phyloP scores from a whole-genome alignment of 2,329 filamentous ascomycete genomes.

The Sporothrix brunneoviolacea region DNA sequence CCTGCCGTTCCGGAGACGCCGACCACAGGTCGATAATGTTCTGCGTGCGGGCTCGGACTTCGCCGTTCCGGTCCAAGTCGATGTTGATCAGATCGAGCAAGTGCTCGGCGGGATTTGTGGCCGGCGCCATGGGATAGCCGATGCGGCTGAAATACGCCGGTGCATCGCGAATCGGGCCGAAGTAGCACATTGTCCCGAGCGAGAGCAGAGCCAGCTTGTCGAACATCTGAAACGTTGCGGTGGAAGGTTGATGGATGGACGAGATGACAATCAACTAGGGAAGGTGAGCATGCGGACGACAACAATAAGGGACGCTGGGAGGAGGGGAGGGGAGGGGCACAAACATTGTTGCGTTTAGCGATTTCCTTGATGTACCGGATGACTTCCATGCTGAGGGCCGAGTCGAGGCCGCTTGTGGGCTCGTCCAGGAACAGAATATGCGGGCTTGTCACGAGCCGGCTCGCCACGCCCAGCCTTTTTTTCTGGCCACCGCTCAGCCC shows the following conservation, averaged over 20 bases:
- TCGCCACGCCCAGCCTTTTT: slow-evolving; percentile 70
- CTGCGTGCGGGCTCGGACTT: slow-evolving; percentile 40
- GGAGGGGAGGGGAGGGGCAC: too few relatives aligned
- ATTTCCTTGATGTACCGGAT: slow-evolving; percentile 64
- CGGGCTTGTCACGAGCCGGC: slow-evolving; percentile 72
- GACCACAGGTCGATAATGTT: slow-evolving; percentile 51
- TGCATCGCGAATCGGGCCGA: slow-evolving; percentile 66
- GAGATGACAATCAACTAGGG: slow-evolving; percentile 80
- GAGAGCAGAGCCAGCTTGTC: slow-evolving; percentile 72
- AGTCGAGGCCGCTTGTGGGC: slow-evolving; percentile 78
- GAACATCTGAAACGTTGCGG: slow-evolving; percentile 89
- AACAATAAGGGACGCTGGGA: too few relatives aligned
- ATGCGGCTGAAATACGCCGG: slow-evolving; percentile 70
- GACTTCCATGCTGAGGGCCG: slow-evolving; percentile 68
- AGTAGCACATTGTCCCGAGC: slow-evolving; percentile 74
- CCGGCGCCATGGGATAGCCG: slow-evolving; percentile 55
- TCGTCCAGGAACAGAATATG: slow-evolving; percentile 79
- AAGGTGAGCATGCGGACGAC: too few relatives aligned
- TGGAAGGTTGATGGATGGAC: slow-evolving; percentile 95
- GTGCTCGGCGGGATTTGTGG: slow-evolving; percentile 77
- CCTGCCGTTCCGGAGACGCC: slow-evolving; percentile 30
- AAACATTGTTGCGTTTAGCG: too few relatives aligned
- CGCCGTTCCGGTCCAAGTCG: slow-evolving; percentile 57
- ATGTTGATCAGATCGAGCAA: slow-evolving; percentile 70
- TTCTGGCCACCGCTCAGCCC: slow-evolving; percentile 84